A percentile compares a stretch with the other conserved stretches of the same genome.
Conservation (phyloP, 257 asterid genomes). For the Solanum stenotomum region DNA sequence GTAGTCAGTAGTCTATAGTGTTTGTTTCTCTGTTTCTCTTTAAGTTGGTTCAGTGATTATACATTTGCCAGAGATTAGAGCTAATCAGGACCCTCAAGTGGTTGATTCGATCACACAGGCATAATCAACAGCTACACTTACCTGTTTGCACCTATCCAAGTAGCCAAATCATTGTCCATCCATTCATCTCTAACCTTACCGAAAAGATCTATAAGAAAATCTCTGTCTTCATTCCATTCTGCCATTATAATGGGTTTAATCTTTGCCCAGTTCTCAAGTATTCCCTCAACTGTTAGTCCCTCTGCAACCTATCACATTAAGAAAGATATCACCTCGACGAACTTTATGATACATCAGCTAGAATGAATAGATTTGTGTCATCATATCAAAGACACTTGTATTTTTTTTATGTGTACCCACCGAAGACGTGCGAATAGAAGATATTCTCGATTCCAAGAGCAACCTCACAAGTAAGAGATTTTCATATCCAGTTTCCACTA, state of each 20-base stretch:
- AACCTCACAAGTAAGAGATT: constrained; percentile 81
- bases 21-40: not conserved
- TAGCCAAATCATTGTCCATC: constrained; percentile 63
- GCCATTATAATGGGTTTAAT: constrained; percentile 72
- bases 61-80: not conserved
- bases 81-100: not conserved
- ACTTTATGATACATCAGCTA: constrained; percentile 4
- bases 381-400: not conserved
- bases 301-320: constrained; percentile 60
- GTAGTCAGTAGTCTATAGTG: not conserved
- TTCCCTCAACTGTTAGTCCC: constrained; percentile 57
- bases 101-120: not conserved
- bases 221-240: constrained; percentile 80
- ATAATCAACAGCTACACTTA: constrained; percentile 11
- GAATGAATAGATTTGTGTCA: not conserved
- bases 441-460: constrained; percentile 60
- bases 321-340: constrained; percentile 7
- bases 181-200: constrained; percentile 90
- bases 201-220: constrained; percentile 63
- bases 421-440: constrained; percentile 72
- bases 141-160: constrained; percentile 90
- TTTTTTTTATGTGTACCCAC: constrained; percentile 43
- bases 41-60: not conserved
- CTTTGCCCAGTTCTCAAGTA: constrained; percentile 69
- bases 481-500: constrained; percentile 95